Evolutionary conservation across 768 basidiomycete genomes (phyloP).

Genomic region (Termitomyces sp.): DNA sequence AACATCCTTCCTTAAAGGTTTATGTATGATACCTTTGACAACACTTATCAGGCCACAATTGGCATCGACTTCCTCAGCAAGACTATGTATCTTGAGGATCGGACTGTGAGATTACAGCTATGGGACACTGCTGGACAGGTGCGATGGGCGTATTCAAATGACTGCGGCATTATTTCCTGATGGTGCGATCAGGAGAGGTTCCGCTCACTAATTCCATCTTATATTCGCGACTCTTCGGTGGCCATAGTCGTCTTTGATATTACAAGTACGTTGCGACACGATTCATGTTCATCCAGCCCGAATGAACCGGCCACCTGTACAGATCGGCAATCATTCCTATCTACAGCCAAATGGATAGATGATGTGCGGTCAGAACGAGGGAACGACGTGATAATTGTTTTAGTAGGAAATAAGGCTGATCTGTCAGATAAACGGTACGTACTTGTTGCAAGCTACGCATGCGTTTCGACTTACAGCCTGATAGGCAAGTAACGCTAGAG

Average conservation of each 20-base stretch:
- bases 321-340: slow-evolving; percentile 98
- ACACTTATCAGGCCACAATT: slow-evolving; percentile 97
- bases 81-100: slow-evolving; percentile 99
- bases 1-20: slow-evolving; percentile 47
- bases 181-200: slow-evolving; percentile 76
- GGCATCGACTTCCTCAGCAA: slow-evolving; percentile 99
- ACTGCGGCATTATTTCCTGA: slow-evolving; percentile 5
- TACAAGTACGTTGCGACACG: slow-evolving; percentile 65
- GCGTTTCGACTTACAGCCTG: slow-evolving; percentile 7
- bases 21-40: slow-evolving; percentile 99
- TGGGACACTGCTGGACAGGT: slow-evolving; percentile 99
- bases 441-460: slow-evolving; percentile 1
- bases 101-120: slow-evolving; percentile 93
- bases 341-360: slow-evolving; percentile 99
- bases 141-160: neutral
- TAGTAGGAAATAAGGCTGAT: slow-evolving; percentile 99
- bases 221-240: slow-evolving; percentile 97
- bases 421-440: slow-evolving; percentile 95
- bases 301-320: slow-evolving; percentile 5
- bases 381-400: slow-evolving; percentile 95
- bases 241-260: slow-evolving; percentile 99
- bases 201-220: slow-evolving; percentile 94
- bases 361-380: slow-evolving; percentile 97
- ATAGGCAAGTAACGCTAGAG: slow-evolving; percentile 97
- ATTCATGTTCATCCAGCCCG: slow-evolving; percentile 1